phyloP scores from a whole-genome alignment of 768 basidiomycete genomes.

The Boletales sp. region DNA sequence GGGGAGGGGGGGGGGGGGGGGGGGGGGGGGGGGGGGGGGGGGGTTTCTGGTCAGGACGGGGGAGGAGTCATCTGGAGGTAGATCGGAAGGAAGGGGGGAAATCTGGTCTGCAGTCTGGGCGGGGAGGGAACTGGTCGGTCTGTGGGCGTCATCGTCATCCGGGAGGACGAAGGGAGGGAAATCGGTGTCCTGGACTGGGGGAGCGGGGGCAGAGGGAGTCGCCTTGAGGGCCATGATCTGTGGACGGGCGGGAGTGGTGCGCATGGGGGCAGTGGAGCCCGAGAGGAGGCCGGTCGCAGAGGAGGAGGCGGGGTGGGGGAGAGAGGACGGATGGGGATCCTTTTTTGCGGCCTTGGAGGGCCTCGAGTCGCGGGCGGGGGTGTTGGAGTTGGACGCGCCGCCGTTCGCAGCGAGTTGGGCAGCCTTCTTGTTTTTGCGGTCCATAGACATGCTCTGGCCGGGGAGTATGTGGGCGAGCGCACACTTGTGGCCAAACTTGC shows the following conservation, averaged over 20 bases:
- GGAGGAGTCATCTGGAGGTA: too few species aligned
- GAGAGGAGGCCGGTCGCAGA: conserved; percentile 27
- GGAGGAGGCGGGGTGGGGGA: conserved; percentile 17
- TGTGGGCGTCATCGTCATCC: conserved; percentile 49
- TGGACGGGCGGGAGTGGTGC: conserved; percentile 47
- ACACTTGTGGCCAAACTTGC: conserved; percentile 78
- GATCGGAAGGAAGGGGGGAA: neutral
- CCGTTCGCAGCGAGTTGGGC: conserved; percentile 64
- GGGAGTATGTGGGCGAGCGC: conserved; percentile 93
- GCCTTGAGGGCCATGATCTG: conserved; percentile 72
- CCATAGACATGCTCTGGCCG: conserved; percentile 93
- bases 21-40: too few species aligned
- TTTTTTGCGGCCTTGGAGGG: conserved; percentile 37
- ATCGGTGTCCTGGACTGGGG: conserved; percentile 71
- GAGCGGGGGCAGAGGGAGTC: conserved; percentile 74
- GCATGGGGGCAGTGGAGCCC: conserved; percentile 70
- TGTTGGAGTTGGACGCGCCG: conserved; percentile 32
- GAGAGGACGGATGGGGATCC: conserved; percentile 28
- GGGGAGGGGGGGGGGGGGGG: too few species aligned
- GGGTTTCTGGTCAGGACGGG: too few species aligned
- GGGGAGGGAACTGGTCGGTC: too few species aligned
- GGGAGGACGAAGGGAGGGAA: conserved; percentile 65
- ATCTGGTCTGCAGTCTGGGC: too few species aligned
- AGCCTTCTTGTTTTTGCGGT: conserved; percentile 95
- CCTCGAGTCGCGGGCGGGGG: conserved; percentile 27